Conservation (phyloP, 805 yeast species). For the Spathaspora gorwiae region DNA sequence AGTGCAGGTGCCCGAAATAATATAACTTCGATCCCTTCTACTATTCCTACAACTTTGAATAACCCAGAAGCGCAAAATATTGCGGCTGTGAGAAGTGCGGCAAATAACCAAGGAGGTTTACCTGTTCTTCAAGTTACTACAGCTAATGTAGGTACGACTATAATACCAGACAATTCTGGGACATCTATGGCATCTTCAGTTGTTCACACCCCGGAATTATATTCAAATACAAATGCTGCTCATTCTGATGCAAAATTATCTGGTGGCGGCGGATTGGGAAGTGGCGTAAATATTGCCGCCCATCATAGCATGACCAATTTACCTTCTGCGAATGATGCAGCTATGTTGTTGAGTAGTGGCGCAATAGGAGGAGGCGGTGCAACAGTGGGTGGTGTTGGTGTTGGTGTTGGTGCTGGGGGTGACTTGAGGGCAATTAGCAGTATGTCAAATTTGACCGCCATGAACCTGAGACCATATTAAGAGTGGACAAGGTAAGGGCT, state of each 20-base stretch:
- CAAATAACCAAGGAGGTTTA: constrained; percentile 4
- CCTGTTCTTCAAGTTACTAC: constrained; percentile 1
- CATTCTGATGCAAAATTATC: background rate
- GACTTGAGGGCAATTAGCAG: constrained; percentile 8
- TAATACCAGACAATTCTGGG: background rate
- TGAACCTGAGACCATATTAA: too few relatives aligned
- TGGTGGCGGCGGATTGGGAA: background rate
- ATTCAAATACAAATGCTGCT: constrained; percentile 1
- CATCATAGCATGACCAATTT: constrained; percentile 24
- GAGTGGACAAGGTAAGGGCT: too few relatives aligned
- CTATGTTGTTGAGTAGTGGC: background rate
- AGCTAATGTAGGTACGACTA: background rate
- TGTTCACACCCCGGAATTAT: constrained; percentile 4
- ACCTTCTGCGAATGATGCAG: constrained; percentile 15
- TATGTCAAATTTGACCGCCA: constrained; percentile 6
- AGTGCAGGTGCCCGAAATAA: constrained; percentile 19
- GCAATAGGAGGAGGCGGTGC: background rate
- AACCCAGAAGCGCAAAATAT: constrained; percentile 7
- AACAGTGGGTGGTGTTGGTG: too few relatives aligned
- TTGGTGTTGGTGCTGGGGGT: background rate
- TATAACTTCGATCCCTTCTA: constrained; percentile 30
- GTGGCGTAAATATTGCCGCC: constrained; percentile 8
- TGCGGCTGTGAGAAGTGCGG: constrained; percentile 3
- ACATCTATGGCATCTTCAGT: constrained; percentile 1
- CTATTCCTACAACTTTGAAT: constrained; percentile 36